Evolutionary conservation across 306 rosid genomes (phyloP), one percentile per base, ranked within the genome.

Genomic region (Glycine soja): DNA sequence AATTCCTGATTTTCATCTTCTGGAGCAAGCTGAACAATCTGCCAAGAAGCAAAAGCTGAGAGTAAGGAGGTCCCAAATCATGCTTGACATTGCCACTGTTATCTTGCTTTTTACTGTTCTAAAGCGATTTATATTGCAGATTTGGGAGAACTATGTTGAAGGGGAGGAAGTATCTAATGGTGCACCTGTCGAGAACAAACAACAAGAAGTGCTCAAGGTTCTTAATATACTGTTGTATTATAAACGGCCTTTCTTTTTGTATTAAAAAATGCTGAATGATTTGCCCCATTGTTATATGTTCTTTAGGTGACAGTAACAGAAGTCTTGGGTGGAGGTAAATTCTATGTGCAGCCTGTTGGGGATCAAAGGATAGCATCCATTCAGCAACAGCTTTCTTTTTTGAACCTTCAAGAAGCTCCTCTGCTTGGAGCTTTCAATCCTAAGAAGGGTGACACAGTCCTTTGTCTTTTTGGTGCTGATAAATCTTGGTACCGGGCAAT

Each of bases 121-220:
- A 58, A 87, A 45, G 43, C 43, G 50, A 32, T 72, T 58, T 32
- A 19, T 76, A 13, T 80, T 85, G 80, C 90, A 93, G 97, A 91
- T 93, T 19, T 93, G 97, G 97, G 94, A 93, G 85, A 93, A 88
- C 70, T 93, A 85, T 71, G 94, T 93, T 54, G 97, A 93, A 85
- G 96, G 97, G 78, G 94, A 91, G 82, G 91, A 87, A 84, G 96
- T 88, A 19, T 70, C 94, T 43, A 87, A 81, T 79, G 90, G 87
- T 82, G 61, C 88, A 73, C 83, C 87, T 42, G 86, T 81, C 7
- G 97, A 91, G 67, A 88, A 82, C 74, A 93, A 91, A 66, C 97
- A 93, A 74, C 88, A 88, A 79, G 97, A 93, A 91, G 93, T 90
- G 80, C 94, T 90, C 12, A 90, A 93, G 96, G 97, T 93, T 66